A percentile compares a stretch with the other conserved stretches of the same genome.
phyloP scores from a whole-genome alignment of 2,329 filamentous ascomycete genomes.

The Simplicillium aogashimaense region DNA sequence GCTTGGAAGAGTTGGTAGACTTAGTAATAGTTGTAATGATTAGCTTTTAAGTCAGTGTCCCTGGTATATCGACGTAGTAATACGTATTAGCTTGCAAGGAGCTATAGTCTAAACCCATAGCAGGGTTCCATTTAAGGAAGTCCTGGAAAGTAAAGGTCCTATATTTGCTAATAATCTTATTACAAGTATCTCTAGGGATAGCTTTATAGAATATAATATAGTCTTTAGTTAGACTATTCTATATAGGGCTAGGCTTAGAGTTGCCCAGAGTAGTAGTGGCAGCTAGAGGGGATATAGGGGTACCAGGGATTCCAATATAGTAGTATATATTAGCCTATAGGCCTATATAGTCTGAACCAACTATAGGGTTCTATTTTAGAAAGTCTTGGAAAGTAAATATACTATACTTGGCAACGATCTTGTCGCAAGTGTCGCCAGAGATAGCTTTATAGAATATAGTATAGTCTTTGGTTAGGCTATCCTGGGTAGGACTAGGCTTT shows the following conservation, averaged over 20 bases:
- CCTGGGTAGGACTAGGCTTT: background rate
- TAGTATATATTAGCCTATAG: conserved; percentile 1
- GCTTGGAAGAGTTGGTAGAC: too few species aligned
- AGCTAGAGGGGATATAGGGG: background rate
- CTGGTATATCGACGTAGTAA: too few species aligned
- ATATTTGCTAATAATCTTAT: too few species aligned
- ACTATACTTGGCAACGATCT: background rate
- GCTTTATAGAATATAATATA: too few species aligned
- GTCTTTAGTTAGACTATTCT: too few species aligned
- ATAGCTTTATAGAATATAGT: conserved; percentile 1
- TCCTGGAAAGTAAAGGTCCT: background rate
- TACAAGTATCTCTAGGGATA: too few species aligned
- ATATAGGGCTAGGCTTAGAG: too few species aligned
- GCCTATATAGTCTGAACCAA: background rate
- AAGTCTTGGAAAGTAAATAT: background rate
- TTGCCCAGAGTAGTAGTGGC: too few species aligned
- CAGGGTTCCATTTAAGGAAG: background rate
- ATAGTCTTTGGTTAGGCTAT: conserved; percentile 1
- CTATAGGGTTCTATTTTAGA: conserved; percentile 1
- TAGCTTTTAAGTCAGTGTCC: too few species aligned
- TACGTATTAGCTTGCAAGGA: background rate
- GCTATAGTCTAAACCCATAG: background rate
- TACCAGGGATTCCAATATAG: conserved; percentile 1
- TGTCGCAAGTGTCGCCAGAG: conserved; percentile 1
- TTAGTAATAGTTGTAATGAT: too few species aligned